phyloP scores from a whole-genome alignment of 1,139 yeast species.

The Hansenula sp. region DNA sequence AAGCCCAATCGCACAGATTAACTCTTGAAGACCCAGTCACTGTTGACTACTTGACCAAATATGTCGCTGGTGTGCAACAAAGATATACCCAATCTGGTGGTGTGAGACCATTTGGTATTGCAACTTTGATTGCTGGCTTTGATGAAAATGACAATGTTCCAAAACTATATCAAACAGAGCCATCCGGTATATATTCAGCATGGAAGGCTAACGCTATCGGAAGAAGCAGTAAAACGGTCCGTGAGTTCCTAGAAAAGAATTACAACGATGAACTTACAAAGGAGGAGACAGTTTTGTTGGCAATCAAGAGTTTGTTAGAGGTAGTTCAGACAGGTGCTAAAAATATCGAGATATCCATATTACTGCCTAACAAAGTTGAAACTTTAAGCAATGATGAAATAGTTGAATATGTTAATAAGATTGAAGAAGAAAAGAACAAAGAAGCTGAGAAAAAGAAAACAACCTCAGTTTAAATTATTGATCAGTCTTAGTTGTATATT shows the following conservation, averaged over 20 bases:
- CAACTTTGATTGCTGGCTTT: slow-evolving; percentile 93
- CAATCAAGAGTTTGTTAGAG: slow-evolving; percentile 84
- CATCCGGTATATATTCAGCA: slow-evolving; percentile 96
- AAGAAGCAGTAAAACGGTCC: slow-evolving; percentile 89
- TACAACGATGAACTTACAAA: slow-evolving; percentile 70
- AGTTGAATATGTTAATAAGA: slow-evolving; percentile 69
- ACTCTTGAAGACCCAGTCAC: slow-evolving; percentile 93
- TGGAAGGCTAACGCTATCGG: slow-evolving; percentile 99
- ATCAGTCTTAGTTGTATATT: background rate
- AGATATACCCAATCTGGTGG: slow-evolving; percentile 98
- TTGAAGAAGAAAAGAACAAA: slow-evolving; percentile 87
- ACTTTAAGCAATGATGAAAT: slow-evolving; percentile 69
- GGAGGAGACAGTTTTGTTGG: slow-evolving; percentile 72
- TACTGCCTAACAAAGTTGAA: slow-evolving; percentile 58
- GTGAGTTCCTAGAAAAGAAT: slow-evolving; percentile 91
- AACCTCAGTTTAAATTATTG: slow-evolving; percentile 2
- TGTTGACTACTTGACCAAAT: slow-evolving; percentile 86
- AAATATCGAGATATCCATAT: slow-evolving; percentile 88
- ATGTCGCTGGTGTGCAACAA: slow-evolving; percentile 96
- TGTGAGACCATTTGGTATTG: slow-evolving; percentile 91
- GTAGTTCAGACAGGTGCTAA: slow-evolving; percentile 98
- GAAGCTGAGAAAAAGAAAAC: slow-evolving; percentile 85
- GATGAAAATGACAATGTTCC: slow-evolving; percentile 83
- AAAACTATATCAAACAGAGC: slow-evolving; percentile 89
- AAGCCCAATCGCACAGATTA: slow-evolving; percentile 94